Base-by-base conservation (phyloP, 148 eudicot species). In the Spergularia bocconei region DNA sequence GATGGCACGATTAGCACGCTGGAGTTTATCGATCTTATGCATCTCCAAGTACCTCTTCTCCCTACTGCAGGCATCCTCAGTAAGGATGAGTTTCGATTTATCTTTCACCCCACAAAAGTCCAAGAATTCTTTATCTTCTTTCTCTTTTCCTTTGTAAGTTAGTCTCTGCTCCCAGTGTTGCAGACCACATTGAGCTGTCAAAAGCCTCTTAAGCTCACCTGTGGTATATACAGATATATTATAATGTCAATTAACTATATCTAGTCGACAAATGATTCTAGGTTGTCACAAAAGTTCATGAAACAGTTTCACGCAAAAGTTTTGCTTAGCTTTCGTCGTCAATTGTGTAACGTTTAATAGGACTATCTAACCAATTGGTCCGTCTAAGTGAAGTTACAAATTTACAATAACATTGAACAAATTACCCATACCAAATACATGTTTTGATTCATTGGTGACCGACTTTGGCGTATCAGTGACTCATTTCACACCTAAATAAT, bases 121-220 rank as follows among this genome's bases (percentile, higher is more conserved):
- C 55, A 87, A 68, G 63, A 75, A 87, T 33, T 82, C 84, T 39
- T 81, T 73, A 33, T 81, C 74, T 47, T 71, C 82, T 64, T 82
- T 85, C 78, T 83, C 87, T 64, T 83, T 87, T 5, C 85, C 86
- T 47, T 80, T 75, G 75, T 76, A 85, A 6, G 82, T 64, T 63
- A 87, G 63, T 79, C 77, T 77, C 57, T 85, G 88, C 36, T 87
- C 90, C 44, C 71, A 82, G 9, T 80, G 85, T 67, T 83, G 72
- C 57, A 87, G 71, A 70, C 88, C 86, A 23, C 82, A 74, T 58
- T 85, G 83, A 39, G 69, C 77, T 61, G 85, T 79, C 44, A 87
- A 74, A 13, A 72, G 76, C 83, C 81, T 87, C 85, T 87, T 87
- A 76, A 85, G 20, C 60, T 87, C 90, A 47, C 90, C 88, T 85